Percentiles rank a stretch among this genome's conserved stretches.
These are phyloP conservation scores for Wickerhamiella azymoides DNA, from an alignment of 805 yeast genomes.

Conservation along the genomic window DNA sequence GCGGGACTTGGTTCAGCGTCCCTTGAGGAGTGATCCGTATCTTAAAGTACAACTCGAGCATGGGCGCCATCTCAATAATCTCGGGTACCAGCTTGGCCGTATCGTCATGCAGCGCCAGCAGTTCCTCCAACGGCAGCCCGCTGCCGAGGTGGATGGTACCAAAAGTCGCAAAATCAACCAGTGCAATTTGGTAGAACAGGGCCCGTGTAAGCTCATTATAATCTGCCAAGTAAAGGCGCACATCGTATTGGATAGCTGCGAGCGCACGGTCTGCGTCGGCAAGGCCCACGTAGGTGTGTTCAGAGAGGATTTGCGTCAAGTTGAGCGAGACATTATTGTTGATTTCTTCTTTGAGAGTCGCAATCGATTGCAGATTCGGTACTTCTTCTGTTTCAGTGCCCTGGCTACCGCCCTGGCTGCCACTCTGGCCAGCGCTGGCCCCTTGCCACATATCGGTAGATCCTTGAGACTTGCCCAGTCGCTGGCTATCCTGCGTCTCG, in stretches of 20 bases:
- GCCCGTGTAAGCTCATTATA: constrained; percentile 56
- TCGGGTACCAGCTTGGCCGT: constrained; percentile 3
- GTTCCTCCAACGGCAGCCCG: constrained; percentile 26
- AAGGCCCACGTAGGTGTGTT: constrained; percentile 65
- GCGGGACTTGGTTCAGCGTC: constrained; percentile 38
- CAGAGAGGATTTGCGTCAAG: constrained; percentile 53
- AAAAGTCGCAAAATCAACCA: constrained; percentile 68
- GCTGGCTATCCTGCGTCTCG: no score
- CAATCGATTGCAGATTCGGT: constrained; percentile 27
- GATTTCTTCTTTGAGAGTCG: constrained; percentile 39
- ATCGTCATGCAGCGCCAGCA: constrained; percentile 23
- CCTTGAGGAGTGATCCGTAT: constrained; percentile 28
- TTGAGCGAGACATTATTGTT: constrained; percentile 34
- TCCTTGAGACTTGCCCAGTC: no score
- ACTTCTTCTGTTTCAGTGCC: neutral
- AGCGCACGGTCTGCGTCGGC: constrained; percentile 59
- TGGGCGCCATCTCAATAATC: constrained; percentile 45
- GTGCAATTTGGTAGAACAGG: constrained; percentile 66
- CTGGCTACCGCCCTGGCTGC: neutral
- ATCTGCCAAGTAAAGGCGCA: constrained; percentile 63
- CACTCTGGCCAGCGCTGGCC: neutral
- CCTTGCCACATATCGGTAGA: no score
- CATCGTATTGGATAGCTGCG: constrained; percentile 74
- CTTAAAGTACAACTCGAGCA: constrained; percentile 71
- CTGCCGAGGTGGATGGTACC: constrained; percentile 40